Evolutionary conservation across 2,329 filamentous ascomycete species (phyloP), one percentile per base, ranked within the genome.

Genomic region (Lachnellula suecica): DNA sequence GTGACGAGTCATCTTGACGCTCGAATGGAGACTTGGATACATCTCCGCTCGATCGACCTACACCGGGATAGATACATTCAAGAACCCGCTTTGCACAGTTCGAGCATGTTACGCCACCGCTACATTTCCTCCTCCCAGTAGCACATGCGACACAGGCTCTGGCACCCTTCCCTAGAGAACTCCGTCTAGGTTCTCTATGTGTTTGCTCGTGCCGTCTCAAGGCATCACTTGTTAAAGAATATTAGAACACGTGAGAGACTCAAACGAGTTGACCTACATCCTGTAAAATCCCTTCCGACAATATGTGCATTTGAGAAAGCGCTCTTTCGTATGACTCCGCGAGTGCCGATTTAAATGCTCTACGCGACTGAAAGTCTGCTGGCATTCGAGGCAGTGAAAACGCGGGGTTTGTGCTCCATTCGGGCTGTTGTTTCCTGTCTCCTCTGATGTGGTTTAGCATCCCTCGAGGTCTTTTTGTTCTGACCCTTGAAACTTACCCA

Each of bases 221-320:
- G n/a, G 61, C 60, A 55, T 63, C 61, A 46, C 56, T 62, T 40
- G 35, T 35, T 40, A 44, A 7, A 31, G 31, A 8, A 19, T 34
- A n/a, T n/a, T n/a, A n/a, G 6, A 37, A 40, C 46, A 52, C 31
- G 31, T 53, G 37, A 41, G 13, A 49, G 19, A 38, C 17, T 35
- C n/a, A 40, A 17, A 17, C 22, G 43, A 29, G 29, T n/a, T 17
- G 29, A 56, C 56, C 43, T 22, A 62, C 61, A 53, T 49, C 43
- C 61, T 53, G 29, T 62, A 63, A 43, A 63, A 63, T 10, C 57
- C 55, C 47, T 63, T 63, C 4, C 55, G 41, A 31, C 61, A 63
- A 17, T 46, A 49, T 8, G 37, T 46, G 41, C 61, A 63, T 41
- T 63, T 60, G 11, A 61, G 52, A 17, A 49, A 53, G 4, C 59